These are phyloP conservation scores for Pseudoturritis turrita DNA, from an alignment of 345 rosid genomes.

Conservation along the genomic window DNA sequence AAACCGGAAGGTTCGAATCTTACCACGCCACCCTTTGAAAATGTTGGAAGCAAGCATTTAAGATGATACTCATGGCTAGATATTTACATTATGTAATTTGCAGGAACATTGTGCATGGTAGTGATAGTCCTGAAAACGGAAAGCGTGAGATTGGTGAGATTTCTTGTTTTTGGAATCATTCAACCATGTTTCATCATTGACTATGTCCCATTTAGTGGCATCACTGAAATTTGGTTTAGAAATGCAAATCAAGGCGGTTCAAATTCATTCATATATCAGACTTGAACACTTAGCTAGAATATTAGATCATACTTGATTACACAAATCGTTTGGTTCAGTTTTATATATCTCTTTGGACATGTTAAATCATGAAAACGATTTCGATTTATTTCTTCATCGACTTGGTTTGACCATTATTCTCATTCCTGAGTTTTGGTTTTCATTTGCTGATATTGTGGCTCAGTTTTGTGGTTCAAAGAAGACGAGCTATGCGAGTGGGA, in stretches of 20 bases:
- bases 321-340: background rate
- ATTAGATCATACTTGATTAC: background rate
- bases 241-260: background rate
- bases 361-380: background rate
- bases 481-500: conserved; percentile 83
- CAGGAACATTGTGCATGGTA: conserved; percentile 96
- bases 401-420: background rate
- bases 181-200: background rate
- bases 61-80: background rate
- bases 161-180: background rate
- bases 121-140: conserved; percentile 97
- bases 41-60: background rate
- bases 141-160: conserved; percentile 77
- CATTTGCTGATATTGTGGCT: background rate
- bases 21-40: background rate
- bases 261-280: background rate
- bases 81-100: conserved; percentile 15
- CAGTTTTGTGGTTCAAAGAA: conserved; percentile 91
- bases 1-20: conserved; percentile 84
- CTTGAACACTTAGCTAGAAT: background rate
- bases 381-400: background rate
- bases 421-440: background rate
- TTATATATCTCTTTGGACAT: background rate
- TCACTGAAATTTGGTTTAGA: background rate
- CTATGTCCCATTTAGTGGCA: background rate